Evolutionary conservation across 139 green algal genomes (phyloP).

Genomic region (Limnomonas spitsbergensis): DNA sequence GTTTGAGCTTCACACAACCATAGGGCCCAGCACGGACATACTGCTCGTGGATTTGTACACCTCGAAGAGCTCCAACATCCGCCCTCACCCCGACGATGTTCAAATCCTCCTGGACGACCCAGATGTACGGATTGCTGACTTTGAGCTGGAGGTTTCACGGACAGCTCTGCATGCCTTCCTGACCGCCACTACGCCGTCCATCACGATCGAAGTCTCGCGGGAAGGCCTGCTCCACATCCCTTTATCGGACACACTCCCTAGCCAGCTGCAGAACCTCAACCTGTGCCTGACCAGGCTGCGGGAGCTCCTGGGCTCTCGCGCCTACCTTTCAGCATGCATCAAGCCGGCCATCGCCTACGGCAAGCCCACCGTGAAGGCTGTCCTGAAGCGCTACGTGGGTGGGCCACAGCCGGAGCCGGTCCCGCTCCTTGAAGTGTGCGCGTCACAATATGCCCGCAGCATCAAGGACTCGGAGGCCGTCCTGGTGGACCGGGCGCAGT

Average conservation of each 20-base stretch:
- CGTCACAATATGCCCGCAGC: neutral
- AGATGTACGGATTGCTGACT: neutral
- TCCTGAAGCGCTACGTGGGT: neutral
- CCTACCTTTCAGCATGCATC: neutral
- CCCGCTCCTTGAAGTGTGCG: constrained; percentile 2
- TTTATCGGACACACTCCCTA: neutral
- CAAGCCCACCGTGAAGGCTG: neutral
- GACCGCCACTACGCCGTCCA: neutral
- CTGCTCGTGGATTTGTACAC: neutral
- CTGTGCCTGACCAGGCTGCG: neutral
- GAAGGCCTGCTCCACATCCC: neutral
- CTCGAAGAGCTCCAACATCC: neutral
- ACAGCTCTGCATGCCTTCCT: neutral
- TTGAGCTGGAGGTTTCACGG: constrained; percentile 4
- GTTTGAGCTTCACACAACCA: neutral
- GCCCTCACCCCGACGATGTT: neutral
- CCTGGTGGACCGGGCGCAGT: neutral
- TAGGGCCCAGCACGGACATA: neutral
- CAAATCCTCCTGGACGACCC: neutral
- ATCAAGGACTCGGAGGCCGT: constrained; percentile 10
- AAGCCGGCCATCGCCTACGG: neutral
- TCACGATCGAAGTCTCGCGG: neutral
- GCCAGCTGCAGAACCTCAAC: constrained; percentile 8
- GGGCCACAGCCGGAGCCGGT: constrained; percentile 1
- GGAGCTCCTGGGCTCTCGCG: neutral